Percentiles rank a stretch among this genome's conserved stretches.
Evolutionary conservation across 2,329 filamentous ascomycete genomes (phyloP).

Genomic region (Talaromyces sp.): DNA sequence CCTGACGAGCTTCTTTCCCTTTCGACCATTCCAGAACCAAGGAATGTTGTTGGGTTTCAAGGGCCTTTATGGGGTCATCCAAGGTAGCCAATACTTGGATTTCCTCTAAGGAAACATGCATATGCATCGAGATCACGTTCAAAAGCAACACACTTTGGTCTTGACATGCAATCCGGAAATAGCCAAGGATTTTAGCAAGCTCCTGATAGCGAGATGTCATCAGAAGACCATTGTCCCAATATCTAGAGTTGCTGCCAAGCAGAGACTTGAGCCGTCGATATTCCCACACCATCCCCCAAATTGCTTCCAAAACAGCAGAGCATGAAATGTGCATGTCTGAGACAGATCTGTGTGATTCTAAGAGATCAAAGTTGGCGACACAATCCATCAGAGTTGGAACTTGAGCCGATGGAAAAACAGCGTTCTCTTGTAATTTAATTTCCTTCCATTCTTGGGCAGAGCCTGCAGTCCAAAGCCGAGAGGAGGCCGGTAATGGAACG

Average conservation of each 20-base stretch:
- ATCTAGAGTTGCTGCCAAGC: slow-evolving; percentile 34
- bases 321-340: neutral
- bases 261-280: slow-evolving; percentile 35
- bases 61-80: neutral
- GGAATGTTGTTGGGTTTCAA: neutral
- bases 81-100: neutral
- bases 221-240: slow-evolving; percentile 37
- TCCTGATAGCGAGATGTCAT: slow-evolving; percentile 56
- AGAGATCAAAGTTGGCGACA: neutral
- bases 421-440: slow-evolving; percentile 44
- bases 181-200: slow-evolving; percentile 53
- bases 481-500: slow-evolving; percentile 57
- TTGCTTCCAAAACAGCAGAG: neutral
- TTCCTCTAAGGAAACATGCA: slow-evolving; percentile 36
- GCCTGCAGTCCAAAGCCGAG: slow-evolving; percentile 60
- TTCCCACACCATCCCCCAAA: neutral
- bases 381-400: slow-evolving; percentile 14
- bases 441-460: slow-evolving; percentile 60
- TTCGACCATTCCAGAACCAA: neutral
- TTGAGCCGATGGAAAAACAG: slow-evolving; percentile 24
- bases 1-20: neutral
- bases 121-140: slow-evolving; percentile 27
- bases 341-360: neutral
- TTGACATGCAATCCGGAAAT: slow-evolving; percentile 36
- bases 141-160: slow-evolving; percentile 19